Conservation (phyloP, 129 eudicot species). For the Artemisia tridentata region DNA sequence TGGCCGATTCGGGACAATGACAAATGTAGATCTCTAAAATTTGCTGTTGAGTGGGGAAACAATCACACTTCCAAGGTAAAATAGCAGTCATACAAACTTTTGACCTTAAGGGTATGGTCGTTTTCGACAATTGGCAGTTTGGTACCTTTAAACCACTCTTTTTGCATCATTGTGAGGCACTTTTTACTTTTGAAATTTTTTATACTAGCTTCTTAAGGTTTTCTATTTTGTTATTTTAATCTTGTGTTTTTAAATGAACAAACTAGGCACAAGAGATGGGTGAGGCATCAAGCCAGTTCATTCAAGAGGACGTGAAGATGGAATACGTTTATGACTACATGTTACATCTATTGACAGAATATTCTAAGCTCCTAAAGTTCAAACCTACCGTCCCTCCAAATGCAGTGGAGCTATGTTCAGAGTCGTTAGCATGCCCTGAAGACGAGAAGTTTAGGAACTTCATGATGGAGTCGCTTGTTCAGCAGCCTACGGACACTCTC, state of each 20-base stretch:
- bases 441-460: constrained; percentile 50
- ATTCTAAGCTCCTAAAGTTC: constrained; percentile 56
- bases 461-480: constrained; percentile 61
- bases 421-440: constrained; percentile 57
- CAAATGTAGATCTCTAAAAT: constrained; percentile 72
- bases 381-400: constrained; percentile 51
- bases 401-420: constrained; percentile 63
- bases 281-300: constrained; percentile 55
- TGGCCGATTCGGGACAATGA: constrained; percentile 71
- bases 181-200: too few species aligned
- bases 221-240: background rate
- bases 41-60: constrained; percentile 87
- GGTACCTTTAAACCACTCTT: background rate
- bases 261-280: constrained; percentile 65
- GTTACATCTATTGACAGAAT: constrained; percentile 65
- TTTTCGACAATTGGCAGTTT: background rate
- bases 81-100: background rate
- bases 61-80: constrained; percentile 44
- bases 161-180: too few species aligned
- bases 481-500: constrained; percentile 35
- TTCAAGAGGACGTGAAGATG: constrained; percentile 65
- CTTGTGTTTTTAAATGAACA: background rate
- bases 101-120: background rate
- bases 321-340: constrained; percentile 72
- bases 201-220: too few species aligned